phyloP scores from a whole-genome alignment of 306 rosid species.

The Glycine tomentella region DNA sequence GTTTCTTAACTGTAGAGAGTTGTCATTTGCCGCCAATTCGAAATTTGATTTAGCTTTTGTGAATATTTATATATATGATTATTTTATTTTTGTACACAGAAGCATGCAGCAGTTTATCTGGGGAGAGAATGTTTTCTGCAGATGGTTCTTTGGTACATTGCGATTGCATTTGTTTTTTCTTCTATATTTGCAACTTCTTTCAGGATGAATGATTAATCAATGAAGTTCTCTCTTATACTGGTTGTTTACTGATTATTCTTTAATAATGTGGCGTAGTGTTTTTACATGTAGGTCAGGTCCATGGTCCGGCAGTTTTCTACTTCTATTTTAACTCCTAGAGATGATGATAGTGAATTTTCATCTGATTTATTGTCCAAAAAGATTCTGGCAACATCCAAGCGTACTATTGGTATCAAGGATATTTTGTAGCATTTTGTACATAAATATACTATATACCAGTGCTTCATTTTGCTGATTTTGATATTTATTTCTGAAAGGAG shows the following conservation, averaged over 20 bases:
- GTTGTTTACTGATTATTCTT: constrained; percentile 35
- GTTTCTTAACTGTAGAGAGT: neutral
- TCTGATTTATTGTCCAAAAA: constrained; percentile 64
- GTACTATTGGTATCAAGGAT: constrained; percentile 65
- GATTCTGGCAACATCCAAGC: constrained; percentile 59
- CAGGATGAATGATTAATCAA: constrained; percentile 10
- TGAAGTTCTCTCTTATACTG: constrained; percentile 7
- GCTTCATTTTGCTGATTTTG: neutral
- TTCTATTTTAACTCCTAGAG: constrained; percentile 56
- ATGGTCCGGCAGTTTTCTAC: constrained; percentile 58
- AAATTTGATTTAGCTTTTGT: neutral
- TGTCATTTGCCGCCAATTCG: neutral
- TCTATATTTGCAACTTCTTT: constrained; percentile 7
- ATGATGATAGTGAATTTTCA: constrained; percentile 66
- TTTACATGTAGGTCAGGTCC: constrained; percentile 53
- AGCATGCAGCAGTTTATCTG: constrained; percentile 46
- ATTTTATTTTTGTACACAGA: constrained; percentile 43
- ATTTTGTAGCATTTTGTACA: constrained; percentile 35
- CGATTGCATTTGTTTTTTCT: constrained; percentile 28
- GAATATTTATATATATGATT: neutral
- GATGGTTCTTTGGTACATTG: constrained; percentile 61
- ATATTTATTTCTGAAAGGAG: constrained; percentile 31
- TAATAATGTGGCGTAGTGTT: constrained; percentile 21
- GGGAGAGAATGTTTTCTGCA: constrained; percentile 49
- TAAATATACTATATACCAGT: constrained; percentile 17